These are phyloP conservation scores for Saccharomycopsis lassenensis DNA, from an alignment of 805 yeast species.

Conservation along the genomic window DNA sequence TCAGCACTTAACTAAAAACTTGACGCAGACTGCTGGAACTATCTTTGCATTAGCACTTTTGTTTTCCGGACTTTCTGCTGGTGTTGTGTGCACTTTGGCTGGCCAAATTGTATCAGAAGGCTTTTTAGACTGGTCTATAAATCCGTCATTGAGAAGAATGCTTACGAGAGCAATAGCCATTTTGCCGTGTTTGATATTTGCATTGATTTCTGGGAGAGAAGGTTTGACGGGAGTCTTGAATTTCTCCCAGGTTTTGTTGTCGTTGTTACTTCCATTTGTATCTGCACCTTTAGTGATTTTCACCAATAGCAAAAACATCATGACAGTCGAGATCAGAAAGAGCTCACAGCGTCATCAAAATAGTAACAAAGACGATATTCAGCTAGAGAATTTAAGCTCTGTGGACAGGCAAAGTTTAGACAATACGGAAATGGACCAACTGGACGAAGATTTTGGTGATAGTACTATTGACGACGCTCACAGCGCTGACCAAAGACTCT, in stretches of 20 bases:
- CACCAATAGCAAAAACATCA: constrained; percentile 56
- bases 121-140: constrained; percentile 64
- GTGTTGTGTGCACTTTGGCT: constrained; percentile 86
- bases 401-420: constrained; percentile 33
- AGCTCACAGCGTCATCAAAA: constrained; percentile 7
- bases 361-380: background rate
- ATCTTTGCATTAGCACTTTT: constrained; percentile 82
- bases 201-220: constrained; percentile 63
- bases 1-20: constrained; percentile 51
- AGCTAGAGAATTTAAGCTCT: constrained; percentile 21
- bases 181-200: constrained; percentile 72
- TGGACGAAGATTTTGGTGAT: too few relatives aligned
- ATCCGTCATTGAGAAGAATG: constrained; percentile 73
- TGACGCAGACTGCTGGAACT: constrained; percentile 79
- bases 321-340: constrained; percentile 35
- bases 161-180: constrained; percentile 78
- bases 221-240: constrained; percentile 71
- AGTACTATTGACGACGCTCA: too few relatives aligned
- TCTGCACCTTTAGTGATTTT: constrained; percentile 81
- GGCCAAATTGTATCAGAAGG: constrained; percentile 95
- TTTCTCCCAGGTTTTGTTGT: constrained; percentile 71
- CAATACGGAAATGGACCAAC: constrained; percentile 20
- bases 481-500: background rate
- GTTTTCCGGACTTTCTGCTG: constrained; percentile 91
- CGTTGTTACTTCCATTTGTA: constrained; percentile 73